phyloP scores from a whole-genome alignment of 2,329 filamentous ascomycete genomes.

The Neonectria sp. region DNA sequence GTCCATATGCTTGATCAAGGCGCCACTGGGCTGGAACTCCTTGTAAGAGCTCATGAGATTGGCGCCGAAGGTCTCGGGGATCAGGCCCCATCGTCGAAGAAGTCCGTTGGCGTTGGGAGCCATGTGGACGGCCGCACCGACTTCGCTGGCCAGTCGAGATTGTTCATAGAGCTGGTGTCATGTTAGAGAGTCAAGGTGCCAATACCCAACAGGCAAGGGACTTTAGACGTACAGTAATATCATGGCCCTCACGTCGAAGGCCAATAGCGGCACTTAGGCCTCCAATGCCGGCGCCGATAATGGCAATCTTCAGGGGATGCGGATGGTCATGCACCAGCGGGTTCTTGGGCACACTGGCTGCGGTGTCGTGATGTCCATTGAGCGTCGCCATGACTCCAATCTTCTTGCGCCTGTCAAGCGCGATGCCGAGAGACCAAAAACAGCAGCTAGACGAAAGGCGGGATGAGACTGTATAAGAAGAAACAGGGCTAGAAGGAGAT shows the following conservation, averaged over 20 bases:
- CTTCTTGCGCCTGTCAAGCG: not conserved
- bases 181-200: not conserved
- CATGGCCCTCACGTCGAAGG: slow-evolving; percentile 63
- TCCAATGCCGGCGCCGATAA: slow-evolving; percentile 58
- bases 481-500: slow-evolving; percentile 10
- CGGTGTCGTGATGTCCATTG: slow-evolving; percentile 25
- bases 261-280: slow-evolving; percentile 65
- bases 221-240: slow-evolving; percentile 50
- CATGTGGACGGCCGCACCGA: slow-evolving; percentile 73
- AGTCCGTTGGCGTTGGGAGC: slow-evolving; percentile 74
- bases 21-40: slow-evolving; percentile 57
- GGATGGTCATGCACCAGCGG: slow-evolving; percentile 29
- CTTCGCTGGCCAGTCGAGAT: slow-evolving; percentile 69
- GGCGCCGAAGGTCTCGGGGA: slow-evolving; percentile 57
- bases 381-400: slow-evolving; percentile 19
- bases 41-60: slow-evolving; percentile 50
- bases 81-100: slow-evolving; percentile 59
- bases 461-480: not conserved
- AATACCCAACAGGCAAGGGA: not conserved
- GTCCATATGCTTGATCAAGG: slow-evolving; percentile 52
- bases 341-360: slow-evolving; percentile 21
- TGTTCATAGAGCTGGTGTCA: slow-evolving; percentile 68
- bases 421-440: not conserved
- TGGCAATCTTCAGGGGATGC: slow-evolving; percentile 28
- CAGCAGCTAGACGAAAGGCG: not conserved